Base-by-base conservation (phyloP, 331 rosid species). In the Prunus yedoensis region DNA sequence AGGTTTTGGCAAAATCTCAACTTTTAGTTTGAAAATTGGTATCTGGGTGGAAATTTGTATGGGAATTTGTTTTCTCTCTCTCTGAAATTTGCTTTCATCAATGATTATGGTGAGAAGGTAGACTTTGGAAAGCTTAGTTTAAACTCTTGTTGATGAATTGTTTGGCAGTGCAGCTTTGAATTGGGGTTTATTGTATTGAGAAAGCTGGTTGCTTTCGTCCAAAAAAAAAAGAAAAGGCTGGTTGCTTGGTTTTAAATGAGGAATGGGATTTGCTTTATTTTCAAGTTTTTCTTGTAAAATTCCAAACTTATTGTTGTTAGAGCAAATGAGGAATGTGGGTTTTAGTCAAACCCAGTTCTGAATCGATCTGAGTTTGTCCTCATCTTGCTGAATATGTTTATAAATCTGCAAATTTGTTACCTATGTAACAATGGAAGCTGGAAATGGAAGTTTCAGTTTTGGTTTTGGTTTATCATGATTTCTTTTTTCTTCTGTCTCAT, bases 11-110 rank as follows among this genome's bases (percentile, higher is more conserved):
- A 38, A 76, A 60, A 32, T 54, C 23, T 25, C 54, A 54, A 41
- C 21, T 53, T 75, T 60, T 77, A 46, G 74, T 70, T 74, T 57
- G 53, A 20, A 73, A 46, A 21, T 70, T 77, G 58, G 43, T 77
- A 8, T 41, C 65, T 68, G 62, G 71, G 63, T 72, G 52, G 68
- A 63, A 75, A 67, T 82, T 78, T 80, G 53, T 54, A 54, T 60
- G 30, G 56, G 57, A 17, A 47, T 47, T 47, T 54, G 61, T 49
- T 5, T 13, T 60, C 74, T 66, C 4, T 59, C 43, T 71, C 66
- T 30, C 49, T 70, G 60, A 69, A 52, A 27, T 67, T 77, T 77
- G 64, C 28, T 65, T 59, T 47, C 47, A 46, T 60, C 70, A 75
- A 50, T 32, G 25, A 21, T 68, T 56, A 53, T 77, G 41, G 70